Evolutionary conservation across 2,329 filamentous ascomycete species (phyloP), one percentile per base, ranked within the genome.

Genomic region (Chaetomiaceae sp.): DNA sequence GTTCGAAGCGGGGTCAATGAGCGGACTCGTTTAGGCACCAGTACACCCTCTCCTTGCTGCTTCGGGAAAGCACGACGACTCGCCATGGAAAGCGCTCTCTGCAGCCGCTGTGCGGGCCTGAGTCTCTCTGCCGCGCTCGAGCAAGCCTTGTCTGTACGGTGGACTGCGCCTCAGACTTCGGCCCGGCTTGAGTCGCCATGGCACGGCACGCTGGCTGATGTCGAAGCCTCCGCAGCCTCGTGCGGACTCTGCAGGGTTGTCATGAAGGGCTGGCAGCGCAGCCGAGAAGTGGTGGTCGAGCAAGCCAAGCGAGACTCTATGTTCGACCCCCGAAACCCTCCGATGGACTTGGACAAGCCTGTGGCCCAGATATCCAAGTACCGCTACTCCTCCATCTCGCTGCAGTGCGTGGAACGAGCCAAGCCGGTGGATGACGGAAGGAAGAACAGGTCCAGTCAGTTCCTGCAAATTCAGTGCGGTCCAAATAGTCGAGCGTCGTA

Each of bases 181-280:
- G 15, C 18, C 24, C n/a, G 1, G 9, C 22, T 41, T 29, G 30
- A 36, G 14, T 38, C 39, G 10, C 33, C 32, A 37, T 50, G 50
- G 50, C 47, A 50, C 40, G 18, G 11, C 2, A 42, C 41, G 2
- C 33, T 52, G 11, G 34, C 19, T 7, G 38, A 26, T 17, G 38
- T 52, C 26, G 40, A 48, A 6, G 18, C 15, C 9, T 50, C 47
- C 11, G 37, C 50, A 10, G 11, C 26, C 4, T 39, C 45, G 2
- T 53, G 45, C 26, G 19, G 22, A 1, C 39, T 53, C 6, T 53
- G 48, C 17, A 9, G 17, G 1, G 11, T 34, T 6, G 29, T 53
- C 42, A 47, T 53, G 40, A 45, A 49, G 12, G 42, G 48, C 10
- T 53, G 48, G 51, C 24, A 38, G 11, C 9, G 29, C 22, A 39